These are phyloP conservation scores for Sarcodon sp. DNA, from an alignment of 768 basidiomycete species.

Conservation along the genomic window DNA sequence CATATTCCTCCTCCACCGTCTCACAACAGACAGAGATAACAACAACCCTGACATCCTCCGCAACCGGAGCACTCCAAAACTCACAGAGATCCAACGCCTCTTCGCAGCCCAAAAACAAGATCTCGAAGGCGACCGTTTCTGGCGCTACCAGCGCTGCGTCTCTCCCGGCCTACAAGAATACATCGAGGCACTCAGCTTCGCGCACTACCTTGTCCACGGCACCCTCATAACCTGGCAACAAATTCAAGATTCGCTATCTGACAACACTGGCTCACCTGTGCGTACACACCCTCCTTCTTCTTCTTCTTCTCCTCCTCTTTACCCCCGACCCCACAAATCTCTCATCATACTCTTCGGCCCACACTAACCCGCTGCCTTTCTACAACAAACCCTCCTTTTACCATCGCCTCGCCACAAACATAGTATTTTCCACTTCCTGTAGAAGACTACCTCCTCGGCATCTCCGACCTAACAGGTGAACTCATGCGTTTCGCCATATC, in stretches of 20 bases:
- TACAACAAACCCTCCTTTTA: neutral
- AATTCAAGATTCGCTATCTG: constrained; percentile 53
- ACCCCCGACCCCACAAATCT: neutral
- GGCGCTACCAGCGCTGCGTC: constrained; percentile 64
- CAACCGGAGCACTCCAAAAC: constrained; percentile 44
- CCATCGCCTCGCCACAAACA: constrained; percentile 1
- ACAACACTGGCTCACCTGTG: constrained; percentile 51
- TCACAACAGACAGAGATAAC: constrained; percentile 30
- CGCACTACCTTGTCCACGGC: constrained; percentile 67
- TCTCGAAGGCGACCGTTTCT: constrained; percentile 56
- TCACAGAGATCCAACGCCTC: constrained; percentile 50
- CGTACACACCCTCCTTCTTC: constrained; percentile 23
- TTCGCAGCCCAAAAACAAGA: constrained; percentile 53
- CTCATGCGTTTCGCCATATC: constrained; percentile 94
- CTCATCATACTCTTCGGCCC: neutral
- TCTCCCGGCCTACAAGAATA: constrained; percentile 89
- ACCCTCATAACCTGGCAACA: constrained; percentile 54
- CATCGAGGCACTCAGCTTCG: constrained; percentile 86
- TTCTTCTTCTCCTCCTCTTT: neutral
- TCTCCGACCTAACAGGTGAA: constrained; percentile 93
- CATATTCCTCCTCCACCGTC: constrained; percentile 86
- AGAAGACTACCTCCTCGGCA: constrained; percentile 83
- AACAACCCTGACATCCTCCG: constrained; percentile 15
- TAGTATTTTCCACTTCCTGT: constrained; percentile 70
- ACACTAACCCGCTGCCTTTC: neutral